Evolutionary conservation across 306 rosid species (phyloP).

Genomic region (Castanea crenata): DNA sequence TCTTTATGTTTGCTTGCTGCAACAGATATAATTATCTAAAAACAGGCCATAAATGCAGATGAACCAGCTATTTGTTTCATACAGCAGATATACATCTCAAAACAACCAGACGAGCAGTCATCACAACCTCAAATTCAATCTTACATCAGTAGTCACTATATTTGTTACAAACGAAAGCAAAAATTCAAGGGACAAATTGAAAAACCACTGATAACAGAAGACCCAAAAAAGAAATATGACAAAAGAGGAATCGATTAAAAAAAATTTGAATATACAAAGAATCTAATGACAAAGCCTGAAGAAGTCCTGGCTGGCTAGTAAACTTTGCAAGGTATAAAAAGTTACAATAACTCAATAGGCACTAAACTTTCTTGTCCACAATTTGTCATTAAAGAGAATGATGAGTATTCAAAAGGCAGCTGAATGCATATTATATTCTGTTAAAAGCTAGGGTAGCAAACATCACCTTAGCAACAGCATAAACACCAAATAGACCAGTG

Average conservation of each 20-base stretch:
- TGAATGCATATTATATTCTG: background rate
- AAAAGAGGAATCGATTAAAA: background rate
- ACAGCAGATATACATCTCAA: background rate
- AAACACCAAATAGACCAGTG: conserved; percentile 85
- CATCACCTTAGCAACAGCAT: conserved; percentile 82
- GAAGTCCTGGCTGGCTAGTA: background rate
- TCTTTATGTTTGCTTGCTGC: too few species aligned
- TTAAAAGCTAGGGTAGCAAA: background rate
- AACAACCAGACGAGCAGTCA: background rate
- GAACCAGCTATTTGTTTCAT: background rate
- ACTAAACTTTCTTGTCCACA: background rate
- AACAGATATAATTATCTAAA: background rate
- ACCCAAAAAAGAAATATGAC: background rate
- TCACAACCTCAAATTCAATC: background rate
- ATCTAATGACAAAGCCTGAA: background rate
- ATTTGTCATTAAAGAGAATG: background rate
- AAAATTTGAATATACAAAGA: background rate
- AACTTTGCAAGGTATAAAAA: background rate
- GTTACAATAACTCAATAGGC: background rate
- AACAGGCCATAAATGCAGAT: background rate
- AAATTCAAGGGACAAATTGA: background rate
- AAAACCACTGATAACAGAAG: background rate
- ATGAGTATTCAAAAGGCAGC: background rate
- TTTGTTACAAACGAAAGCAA: background rate
- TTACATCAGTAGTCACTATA: background rate